These are phyloP conservation scores for Mallotus repandus DNA, from an alignment of 441 rosid species.

Conservation along the genomic window DNA sequence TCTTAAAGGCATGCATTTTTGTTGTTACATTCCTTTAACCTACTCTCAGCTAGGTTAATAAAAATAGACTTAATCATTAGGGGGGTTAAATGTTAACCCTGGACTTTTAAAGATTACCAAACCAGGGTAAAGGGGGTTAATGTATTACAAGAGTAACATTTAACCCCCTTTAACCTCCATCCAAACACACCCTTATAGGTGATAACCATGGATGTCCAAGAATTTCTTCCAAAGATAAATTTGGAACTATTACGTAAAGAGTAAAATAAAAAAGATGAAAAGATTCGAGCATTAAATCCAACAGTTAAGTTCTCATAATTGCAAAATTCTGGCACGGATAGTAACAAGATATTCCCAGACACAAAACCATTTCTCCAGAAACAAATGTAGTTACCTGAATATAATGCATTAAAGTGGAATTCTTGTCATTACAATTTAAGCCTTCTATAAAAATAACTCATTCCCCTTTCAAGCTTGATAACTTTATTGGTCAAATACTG, in stretches of 20 bases:
- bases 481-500: conserved; percentile 71
- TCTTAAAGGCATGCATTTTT: no score
- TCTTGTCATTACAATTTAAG: conserved; percentile 77
- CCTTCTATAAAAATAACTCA: conserved; percentile 59
- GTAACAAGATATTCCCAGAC: neutral
- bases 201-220: neutral
- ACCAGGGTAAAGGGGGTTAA: no score
- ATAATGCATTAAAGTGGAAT: conserved; percentile 79
- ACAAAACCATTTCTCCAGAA: neutral
- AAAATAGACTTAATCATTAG: no score
- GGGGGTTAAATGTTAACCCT: no score
- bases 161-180: no score
- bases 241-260: neutral
- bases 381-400: conserved; percentile 60
- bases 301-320: neutral
- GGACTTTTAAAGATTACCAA: no score
- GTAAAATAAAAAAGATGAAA: no score
- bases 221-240: neutral
- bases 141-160: no score
- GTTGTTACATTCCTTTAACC: no score
- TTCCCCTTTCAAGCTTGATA: conserved; percentile 61
- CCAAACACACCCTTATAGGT: no score
- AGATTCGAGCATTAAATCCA: neutral
- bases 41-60: no score
- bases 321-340: neutral